Percentiles rank a stretch among this genome's conserved stretches.
Evolutionary conservation across 23 red algal species (phyloP).

Genomic region (Agarophyton chilense): DNA sequence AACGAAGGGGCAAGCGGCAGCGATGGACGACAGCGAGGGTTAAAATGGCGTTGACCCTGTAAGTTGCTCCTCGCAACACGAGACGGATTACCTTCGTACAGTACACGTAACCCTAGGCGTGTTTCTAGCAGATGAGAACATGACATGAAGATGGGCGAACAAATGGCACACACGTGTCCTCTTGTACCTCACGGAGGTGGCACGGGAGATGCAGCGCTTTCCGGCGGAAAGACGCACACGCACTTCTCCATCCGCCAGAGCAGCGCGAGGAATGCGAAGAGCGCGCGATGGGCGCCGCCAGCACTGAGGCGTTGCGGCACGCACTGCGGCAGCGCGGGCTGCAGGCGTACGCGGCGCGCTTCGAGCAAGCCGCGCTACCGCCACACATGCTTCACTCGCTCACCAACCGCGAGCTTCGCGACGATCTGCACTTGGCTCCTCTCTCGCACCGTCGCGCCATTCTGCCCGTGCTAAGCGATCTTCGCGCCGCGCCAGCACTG

Average conservation of each 20-base stretch:
- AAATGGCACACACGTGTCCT: too few species aligned
- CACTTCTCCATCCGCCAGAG: too few species aligned
- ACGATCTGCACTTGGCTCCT: slow-evolving; percentile 32
- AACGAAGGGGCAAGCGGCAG: too few species aligned
- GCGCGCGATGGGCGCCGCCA: background rate
- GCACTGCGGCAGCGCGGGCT: slow-evolving; percentile 17
- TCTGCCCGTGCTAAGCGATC: background rate
- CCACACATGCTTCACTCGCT: slow-evolving; percentile 7
- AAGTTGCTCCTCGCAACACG: too few species aligned
- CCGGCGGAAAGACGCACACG: background rate
- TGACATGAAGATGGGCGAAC: too few species aligned
- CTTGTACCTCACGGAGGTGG: too few species aligned
- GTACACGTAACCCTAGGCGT: too few species aligned
- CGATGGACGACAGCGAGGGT: too few species aligned
- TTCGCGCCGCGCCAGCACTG: background rate
- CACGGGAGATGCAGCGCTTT: too few species aligned
- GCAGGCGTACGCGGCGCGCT: background rate
- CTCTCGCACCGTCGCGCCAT: slow-evolving; percentile 35
- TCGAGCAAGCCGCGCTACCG: background rate
- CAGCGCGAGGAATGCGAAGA: background rate
- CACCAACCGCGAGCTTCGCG: slow-evolving; percentile 52
- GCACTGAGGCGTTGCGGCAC: background rate
- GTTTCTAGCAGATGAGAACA: too few species aligned
- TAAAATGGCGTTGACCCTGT: too few species aligned
- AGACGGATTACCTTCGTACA: too few species aligned